Conservation (phyloP, 1,284 basidiomycete genomes). For the Coniophora puteana region DNA sequence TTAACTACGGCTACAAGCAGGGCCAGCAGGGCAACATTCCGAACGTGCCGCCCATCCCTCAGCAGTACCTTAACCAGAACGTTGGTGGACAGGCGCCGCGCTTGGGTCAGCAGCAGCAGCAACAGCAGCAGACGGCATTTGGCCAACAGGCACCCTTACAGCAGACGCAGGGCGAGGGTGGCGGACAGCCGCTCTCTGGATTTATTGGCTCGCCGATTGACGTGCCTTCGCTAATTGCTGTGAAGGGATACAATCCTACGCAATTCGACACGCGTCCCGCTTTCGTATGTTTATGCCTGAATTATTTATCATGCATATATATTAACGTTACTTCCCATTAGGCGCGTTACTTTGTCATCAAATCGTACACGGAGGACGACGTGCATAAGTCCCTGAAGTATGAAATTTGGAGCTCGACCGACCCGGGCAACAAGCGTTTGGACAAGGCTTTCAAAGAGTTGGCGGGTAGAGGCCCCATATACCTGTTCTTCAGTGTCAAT, state of each 20-base stretch:
- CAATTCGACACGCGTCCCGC: conserved; percentile 80
- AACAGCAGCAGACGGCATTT: too few species aligned
- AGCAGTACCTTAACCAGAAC: conserved; percentile 63
- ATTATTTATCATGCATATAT: conserved; percentile 1
- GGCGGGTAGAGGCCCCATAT: conserved; percentile 83
- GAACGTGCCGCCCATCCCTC: conserved; percentile 65
- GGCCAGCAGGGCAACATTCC: conserved; percentile 45
- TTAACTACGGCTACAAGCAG: conserved; percentile 61
- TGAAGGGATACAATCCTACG: conserved; percentile 88
- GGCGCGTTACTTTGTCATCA: conserved; percentile 95
- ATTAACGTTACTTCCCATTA: conserved; percentile 24
- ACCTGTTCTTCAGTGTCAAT: conserved; percentile 96
- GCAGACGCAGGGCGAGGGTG: conserved; percentile 25
- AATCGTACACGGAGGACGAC: conserved; percentile 96
- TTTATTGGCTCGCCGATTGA: conserved; percentile 69
- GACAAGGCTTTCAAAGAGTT: conserved; percentile 95
- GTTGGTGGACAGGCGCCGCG: conserved; percentile 35
- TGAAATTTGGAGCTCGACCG: conserved; percentile 96
- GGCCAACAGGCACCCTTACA: conserved; percentile 28
- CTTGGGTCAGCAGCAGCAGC: too few species aligned
- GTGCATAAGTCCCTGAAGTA: conserved; percentile 96
- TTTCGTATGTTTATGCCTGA: conserved; percentile 56
- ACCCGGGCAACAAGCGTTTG: conserved; percentile 91
- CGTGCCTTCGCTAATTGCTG: conserved; percentile 80
- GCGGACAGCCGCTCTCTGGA: conserved; percentile 36